phyloP scores from a whole-genome alignment of 2,329 filamentous ascomycete species.

The Alternaria sp. region DNA sequence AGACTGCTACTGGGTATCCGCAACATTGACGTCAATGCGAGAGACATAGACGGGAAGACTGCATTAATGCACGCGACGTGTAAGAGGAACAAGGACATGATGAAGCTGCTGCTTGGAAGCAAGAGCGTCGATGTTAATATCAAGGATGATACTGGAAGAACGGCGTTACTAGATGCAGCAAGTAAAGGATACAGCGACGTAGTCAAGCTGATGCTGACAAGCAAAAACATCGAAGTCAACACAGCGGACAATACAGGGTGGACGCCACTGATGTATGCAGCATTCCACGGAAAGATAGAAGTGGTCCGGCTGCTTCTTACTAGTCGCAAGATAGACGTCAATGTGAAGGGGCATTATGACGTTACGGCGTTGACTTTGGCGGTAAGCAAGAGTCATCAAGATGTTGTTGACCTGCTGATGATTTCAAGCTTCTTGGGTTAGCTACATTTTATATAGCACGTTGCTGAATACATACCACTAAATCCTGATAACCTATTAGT shows the following conservation, averaged over 20 bases:
- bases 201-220: background rate
- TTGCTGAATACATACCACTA: too few relatives aligned
- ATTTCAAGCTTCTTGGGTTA: too few relatives aligned
- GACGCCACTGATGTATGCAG: background rate
- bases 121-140: slow-evolving; percentile 7
- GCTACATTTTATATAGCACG: too few relatives aligned
- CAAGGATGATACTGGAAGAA: background rate
- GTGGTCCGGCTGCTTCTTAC: too few relatives aligned
- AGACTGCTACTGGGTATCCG: background rate
- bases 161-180: background rate
- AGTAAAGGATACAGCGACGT: background rate
- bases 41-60: background rate
- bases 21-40: background rate
- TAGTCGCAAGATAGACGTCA: too few relatives aligned
- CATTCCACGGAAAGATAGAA: too few relatives aligned
- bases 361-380: too few relatives aligned
- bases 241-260: background rate
- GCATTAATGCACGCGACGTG: background rate
- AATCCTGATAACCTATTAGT: too few relatives aligned
- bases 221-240: background rate
- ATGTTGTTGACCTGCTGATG: too few relatives aligned
- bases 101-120: slow-evolving; percentile 5
- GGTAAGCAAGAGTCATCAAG: too few relatives aligned
- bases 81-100: background rate
- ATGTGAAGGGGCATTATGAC: too few relatives aligned